A percentile compares a stretch with the other conserved stretches of the same genome.
phyloP scores from a whole-genome alignment of 768 basidiomycete species.

The Rhodotorula babjevae region DNA sequence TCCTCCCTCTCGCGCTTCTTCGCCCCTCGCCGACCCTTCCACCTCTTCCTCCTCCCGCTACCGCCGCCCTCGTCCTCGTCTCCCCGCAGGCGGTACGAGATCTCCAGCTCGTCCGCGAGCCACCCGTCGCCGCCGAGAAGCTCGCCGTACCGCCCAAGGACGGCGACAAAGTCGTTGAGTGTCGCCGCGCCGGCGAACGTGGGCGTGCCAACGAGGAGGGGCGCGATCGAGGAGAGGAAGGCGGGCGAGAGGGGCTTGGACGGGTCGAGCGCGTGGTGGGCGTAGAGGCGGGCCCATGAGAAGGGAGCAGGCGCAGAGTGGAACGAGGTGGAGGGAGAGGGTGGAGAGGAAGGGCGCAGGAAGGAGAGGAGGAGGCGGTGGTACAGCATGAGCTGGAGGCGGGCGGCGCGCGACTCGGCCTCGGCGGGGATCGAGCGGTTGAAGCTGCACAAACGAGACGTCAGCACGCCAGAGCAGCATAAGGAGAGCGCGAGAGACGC shows the following conservation, averaged over 20 bases:
- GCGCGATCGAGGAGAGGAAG: slow-evolving; percentile 25
- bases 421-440: slow-evolving; percentile 55
- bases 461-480: background rate
- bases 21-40: background rate
- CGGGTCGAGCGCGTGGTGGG: slow-evolving; percentile 12
- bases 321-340: slow-evolving; percentile 36
- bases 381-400: slow-evolving; percentile 74
- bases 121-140: slow-evolving; percentile 35
- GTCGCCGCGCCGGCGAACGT: slow-evolving; percentile 52
- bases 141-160: slow-evolving; percentile 48
- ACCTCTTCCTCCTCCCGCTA: background rate
- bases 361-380: slow-evolving; percentile 60
- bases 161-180: slow-evolving; percentile 54
- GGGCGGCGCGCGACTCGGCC: slow-evolving; percentile 58
- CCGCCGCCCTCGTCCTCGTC: background rate
- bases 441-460: slow-evolving; percentile 1
- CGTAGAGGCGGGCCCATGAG: slow-evolving; percentile 22
- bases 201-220: slow-evolving; percentile 14
- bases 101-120: slow-evolving; percentile 47
- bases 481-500: background rate
- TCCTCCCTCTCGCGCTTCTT: background rate
- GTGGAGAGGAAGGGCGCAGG: slow-evolving; percentile 50
- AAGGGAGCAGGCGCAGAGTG: slow-evolving; percentile 1
- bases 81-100: slow-evolving; percentile 25
- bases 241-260: background rate